Base-by-base conservation (phyloP, 495 filamentous ascomycete species). In the Pyrenopolyporus hunteri region DNA sequence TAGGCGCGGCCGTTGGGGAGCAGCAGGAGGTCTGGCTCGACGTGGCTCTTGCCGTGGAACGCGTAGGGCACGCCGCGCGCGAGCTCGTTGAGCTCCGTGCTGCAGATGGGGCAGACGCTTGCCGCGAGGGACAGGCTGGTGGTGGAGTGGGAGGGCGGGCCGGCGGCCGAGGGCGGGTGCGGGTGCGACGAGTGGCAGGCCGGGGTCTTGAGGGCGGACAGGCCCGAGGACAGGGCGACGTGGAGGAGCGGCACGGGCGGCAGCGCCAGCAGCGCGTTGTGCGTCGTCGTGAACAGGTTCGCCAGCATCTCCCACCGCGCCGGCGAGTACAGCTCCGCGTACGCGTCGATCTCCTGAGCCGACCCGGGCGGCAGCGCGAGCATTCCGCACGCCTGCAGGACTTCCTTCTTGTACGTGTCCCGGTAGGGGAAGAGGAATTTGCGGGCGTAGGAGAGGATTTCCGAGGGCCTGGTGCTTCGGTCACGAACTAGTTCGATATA, bases 181-280 rank as follows among this genome's bases (percentile, higher is more conserved):
- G 59, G 52, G 45, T 74, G 69, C 80, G 82, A 56, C 7, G 88
- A 90, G 78, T 98, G 93, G 73, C 94, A 98, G 8, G 92, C 85
- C 1, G 94, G 95, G 2, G 95, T 97, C 69, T 98, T 98, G 42
- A 98, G 87, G 1, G 94, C 92, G 0, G 93, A 97, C 16, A 98
- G 82, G 16, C 94, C 94, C 1, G 94, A 92, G 0, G 88, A 91
- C 23, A 98, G 82, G 11, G 94, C 95, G 59, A 92, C 91, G 72
- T 97, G 91, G 14, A 98, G 82, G n/a, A 96, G 81, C 2, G 95
- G 95, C 9, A 85, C 82, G 4, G 85, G 76, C 0, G 94, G 94
- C 8, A 98, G 79, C n/a, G 87, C 87, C 53, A 95, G 85, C 0
- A 98, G 86, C 22, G 83, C 84, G 78, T 97, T 90, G 75, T 97